Evolutionary conservation across 2,329 filamentous ascomycete species (phyloP).

Genomic region (Aciculosporium take): DNA sequence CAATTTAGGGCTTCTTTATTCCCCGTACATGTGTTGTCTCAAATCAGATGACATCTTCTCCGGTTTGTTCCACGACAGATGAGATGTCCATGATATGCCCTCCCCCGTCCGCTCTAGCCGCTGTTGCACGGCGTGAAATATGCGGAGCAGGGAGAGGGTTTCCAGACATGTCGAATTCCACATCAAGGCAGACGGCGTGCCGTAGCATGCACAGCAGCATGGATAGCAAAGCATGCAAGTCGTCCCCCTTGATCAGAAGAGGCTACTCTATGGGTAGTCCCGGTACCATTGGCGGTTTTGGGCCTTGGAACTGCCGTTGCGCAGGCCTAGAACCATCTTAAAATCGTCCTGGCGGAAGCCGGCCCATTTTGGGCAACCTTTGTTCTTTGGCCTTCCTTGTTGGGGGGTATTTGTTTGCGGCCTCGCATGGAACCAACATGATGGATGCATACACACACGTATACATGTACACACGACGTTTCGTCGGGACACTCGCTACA

Average conservation of each 20-base stretch:
- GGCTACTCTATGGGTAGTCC: background rate
- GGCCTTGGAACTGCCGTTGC: background rate
- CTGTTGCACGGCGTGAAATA: constrained; percentile 1
- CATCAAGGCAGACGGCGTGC: background rate
- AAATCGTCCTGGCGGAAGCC: background rate
- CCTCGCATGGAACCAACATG: too few species aligned
- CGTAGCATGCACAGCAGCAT: background rate
- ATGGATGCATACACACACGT: too few species aligned
- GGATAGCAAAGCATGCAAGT: background rate
- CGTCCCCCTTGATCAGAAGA: background rate
- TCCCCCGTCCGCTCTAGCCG: constrained; percentile 2
- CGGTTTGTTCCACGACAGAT: constrained; percentile 1
- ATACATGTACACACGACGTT: too few species aligned
- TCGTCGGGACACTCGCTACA: too few species aligned
- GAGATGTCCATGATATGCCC: background rate
- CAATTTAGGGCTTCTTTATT: background rate
- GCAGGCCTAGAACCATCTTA: background rate
- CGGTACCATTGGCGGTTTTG: background rate
- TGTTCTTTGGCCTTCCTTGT: too few species aligned
- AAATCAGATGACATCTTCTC: constrained; percentile 1
- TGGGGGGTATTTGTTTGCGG: too few species aligned
- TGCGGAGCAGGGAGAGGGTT: background rate
- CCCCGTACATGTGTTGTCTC: background rate
- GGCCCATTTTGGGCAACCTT: background rate
- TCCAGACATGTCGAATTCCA: background rate